Evolutionary conservation across 106 monocot species (phyloP).

Genomic region (Dactylorhiza incarnata): DNA sequence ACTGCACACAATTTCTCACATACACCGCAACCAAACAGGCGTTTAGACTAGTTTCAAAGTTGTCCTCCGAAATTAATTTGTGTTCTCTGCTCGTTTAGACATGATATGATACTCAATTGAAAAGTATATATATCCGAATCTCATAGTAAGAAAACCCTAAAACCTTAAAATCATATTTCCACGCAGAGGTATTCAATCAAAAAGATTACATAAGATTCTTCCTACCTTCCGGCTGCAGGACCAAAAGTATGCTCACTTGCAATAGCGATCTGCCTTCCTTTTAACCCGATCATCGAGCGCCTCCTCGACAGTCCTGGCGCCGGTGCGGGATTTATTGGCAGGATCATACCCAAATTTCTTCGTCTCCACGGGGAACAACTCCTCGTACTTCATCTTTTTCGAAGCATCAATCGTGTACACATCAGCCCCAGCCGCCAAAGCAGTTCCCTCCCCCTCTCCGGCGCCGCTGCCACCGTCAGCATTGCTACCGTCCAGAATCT

Average conservation of each 20-base stretch:
- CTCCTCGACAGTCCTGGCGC: conserved; percentile 55
- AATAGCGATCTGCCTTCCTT: conserved; percentile 98
- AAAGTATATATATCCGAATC: background rate
- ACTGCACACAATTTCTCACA: too few relatives aligned
- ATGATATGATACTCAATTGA: background rate
- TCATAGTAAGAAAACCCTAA: background rate
- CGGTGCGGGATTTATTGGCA: conserved; percentile 37
- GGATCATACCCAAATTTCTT: conserved; percentile 87
- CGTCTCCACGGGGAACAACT: conserved; percentile 90
- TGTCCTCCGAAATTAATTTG: background rate
- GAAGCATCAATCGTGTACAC: conserved; percentile 87
- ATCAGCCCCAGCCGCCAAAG: conserved; percentile 14
- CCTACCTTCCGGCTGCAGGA: background rate
- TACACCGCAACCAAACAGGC: too few relatives aligned
- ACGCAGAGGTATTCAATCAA: background rate
- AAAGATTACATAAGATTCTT: background rate
- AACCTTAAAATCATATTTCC: background rate
- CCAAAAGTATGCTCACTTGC: conserved; percentile 55
- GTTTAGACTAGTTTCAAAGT: background rate
- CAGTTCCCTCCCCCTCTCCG: conserved; percentile 9
- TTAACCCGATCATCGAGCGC: conserved; percentile 80
- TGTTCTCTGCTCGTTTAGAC: background rate
- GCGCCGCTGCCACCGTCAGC: conserved; percentile 2
- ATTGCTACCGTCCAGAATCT: background rate
- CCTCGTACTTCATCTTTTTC: conserved; percentile 99